Evolutionary conservation across 345 rosid species (phyloP).

Genomic region (Eucalyptus cloeziana): DNA sequence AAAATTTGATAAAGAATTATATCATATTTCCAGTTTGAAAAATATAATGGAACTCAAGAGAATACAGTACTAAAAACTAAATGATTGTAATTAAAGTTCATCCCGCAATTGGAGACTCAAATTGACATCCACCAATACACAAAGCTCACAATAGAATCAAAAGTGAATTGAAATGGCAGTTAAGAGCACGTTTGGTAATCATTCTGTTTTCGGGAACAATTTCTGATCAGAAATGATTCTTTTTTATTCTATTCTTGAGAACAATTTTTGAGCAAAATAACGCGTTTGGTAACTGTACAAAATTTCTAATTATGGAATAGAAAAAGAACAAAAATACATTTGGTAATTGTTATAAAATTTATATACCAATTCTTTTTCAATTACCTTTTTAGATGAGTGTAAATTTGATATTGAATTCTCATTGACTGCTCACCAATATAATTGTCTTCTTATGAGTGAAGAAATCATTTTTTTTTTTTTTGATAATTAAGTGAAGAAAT

Average conservation of each 20-base stretch:
- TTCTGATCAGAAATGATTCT: too few relatives aligned
- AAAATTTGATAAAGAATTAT: not conserved
- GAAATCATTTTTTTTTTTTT: too few relatives aligned
- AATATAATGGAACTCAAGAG: not conserved
- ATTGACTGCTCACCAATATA: too few relatives aligned
- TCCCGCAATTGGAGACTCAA: not conserved
- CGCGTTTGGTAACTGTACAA: rapidly evolving
- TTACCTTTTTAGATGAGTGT: too few relatives aligned
- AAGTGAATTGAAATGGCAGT: not conserved
- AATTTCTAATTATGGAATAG: rapidly evolving
- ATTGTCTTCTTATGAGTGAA: too few relatives aligned
- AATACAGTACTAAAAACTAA: not conserved
- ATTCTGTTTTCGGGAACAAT: rapidly evolving
- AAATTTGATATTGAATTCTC: too few relatives aligned
- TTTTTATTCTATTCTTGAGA: rapidly evolving
- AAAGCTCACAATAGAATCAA: not conserved
- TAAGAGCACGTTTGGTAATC: too few relatives aligned
- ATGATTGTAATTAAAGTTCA: not conserved
- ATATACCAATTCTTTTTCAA: too few relatives aligned
- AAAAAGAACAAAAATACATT: too few relatives aligned
- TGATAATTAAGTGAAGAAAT: too few relatives aligned
- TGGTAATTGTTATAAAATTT: too few relatives aligned
- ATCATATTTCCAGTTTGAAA: not conserved
- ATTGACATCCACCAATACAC: not conserved
- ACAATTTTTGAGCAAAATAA: too few relatives aligned